phyloP scores from a whole-genome alignment of 306 rosid species.

The Geum urbanum region DNA sequence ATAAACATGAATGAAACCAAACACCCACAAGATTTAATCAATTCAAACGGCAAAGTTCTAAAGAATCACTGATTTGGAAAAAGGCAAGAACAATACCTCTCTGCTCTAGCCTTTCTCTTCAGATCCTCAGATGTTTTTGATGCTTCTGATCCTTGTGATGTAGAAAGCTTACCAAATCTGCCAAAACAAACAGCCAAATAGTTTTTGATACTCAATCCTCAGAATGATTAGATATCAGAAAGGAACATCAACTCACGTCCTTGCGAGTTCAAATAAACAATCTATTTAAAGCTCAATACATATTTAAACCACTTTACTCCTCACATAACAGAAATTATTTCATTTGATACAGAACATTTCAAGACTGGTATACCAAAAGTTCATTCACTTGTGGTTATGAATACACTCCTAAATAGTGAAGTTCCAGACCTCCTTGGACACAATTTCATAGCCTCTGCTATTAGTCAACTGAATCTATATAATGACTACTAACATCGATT shows the following conservation, averaged over 20 bases:
- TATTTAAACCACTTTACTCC: not conserved
- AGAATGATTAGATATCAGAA: not conserved
- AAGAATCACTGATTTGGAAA: not conserved
- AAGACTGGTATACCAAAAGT: not conserved
- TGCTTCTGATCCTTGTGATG: conserved; percentile 42
- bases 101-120: conserved; percentile 88
- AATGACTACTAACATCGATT: not conserved
- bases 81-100: conserved; percentile 47
- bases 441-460: not conserved
- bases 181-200: not conserved
- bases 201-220: not conserved
- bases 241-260: not conserved
- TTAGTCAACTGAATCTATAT: too few relatives aligned
- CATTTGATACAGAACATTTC: too few relatives aligned
- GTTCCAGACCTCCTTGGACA: not conserved
- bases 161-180: conserved; percentile 60
- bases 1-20: not conserved
- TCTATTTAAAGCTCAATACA: not conserved
- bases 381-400: not conserved
- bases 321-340: not conserved
- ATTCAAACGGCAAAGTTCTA: not conserved
- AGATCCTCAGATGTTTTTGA: conserved; percentile 53
- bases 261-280: not conserved
- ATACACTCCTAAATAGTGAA: not conserved
- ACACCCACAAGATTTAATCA: not conserved